A percentile compares a stretch with the other conserved stretches of the same genome.
Conservation (phyloP, 352 stramenopile species). For the Phytopythium cucurbitacearum region DNA sequence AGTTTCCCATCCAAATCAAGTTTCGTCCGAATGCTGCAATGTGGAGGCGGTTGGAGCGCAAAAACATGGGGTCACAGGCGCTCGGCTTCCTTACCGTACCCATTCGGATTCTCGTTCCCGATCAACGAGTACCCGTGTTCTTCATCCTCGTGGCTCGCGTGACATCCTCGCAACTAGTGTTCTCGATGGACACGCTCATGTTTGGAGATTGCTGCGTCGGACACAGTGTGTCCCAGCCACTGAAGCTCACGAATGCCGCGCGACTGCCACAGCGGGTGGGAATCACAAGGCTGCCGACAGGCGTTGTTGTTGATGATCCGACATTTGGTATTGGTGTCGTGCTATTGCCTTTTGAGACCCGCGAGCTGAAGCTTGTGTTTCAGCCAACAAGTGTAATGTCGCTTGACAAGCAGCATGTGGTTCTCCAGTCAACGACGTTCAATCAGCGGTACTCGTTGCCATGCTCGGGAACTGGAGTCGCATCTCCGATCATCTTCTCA, state of each 20-base stretch:
- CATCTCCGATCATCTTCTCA: constrained; percentile 27
- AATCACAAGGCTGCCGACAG: constrained; percentile 18
- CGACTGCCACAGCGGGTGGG: constrained; percentile 33
- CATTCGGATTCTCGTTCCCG: constrained; percentile 51
- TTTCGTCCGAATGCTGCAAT: constrained; percentile 52
- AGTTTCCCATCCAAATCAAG: constrained; percentile 65
- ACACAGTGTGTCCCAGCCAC: constrained; percentile 22
- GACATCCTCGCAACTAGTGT: constrained; percentile 11
- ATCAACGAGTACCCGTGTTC: constrained; percentile 43
- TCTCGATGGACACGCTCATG: constrained; percentile 14
- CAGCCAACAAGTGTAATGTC: constrained; percentile 15
- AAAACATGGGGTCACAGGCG: constrained; percentile 32
- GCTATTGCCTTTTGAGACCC: constrained; percentile 24
- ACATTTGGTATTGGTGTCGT: constrained; percentile 23
- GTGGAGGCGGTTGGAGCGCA: constrained; percentile 37
- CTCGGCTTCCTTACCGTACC: constrained; percentile 40
- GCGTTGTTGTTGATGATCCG: constrained; percentile 20
- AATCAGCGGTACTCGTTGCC: constrained; percentile 25
- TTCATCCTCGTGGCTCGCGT: constrained; percentile 31
- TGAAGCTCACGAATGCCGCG: constrained; percentile 25
- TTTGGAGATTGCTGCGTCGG: constrained; percentile 38
- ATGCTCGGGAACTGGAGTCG: constrained; percentile 24
- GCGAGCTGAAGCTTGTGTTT: constrained; percentile 23
- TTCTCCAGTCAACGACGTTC: constrained; percentile 34
- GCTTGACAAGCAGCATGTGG: constrained; percentile 13